phyloP scores from a whole-genome alignment of 2,329 filamentous ascomycete species.

The Paramyrothecium roridum region DNA sequence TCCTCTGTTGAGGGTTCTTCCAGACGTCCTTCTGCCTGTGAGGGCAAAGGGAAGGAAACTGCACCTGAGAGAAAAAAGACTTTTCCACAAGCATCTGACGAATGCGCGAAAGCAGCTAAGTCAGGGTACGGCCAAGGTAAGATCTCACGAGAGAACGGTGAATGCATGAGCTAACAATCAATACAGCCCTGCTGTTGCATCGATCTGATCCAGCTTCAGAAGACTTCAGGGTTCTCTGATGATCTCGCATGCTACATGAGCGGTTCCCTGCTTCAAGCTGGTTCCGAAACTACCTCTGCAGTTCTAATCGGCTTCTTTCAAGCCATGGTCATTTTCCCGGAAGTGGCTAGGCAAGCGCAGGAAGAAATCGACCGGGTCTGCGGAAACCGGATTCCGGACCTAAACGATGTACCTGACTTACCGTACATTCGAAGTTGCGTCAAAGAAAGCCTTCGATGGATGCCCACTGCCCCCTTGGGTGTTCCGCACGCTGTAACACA shows the following conservation, averaged over 20 bases:
- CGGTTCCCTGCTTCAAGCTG: conserved; percentile 5
- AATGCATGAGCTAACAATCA: not conserved
- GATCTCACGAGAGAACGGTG: not conserved
- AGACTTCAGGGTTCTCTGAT: conserved; percentile 11
- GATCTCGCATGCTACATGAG: conserved; percentile 15
- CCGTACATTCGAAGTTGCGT: conserved; percentile 43
- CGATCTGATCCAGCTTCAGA: conserved; percentile 10
- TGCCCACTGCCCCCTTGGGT: conserved; percentile 33
- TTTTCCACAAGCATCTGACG: conserved; percentile 11
- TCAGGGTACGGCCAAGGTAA: conserved; percentile 9
- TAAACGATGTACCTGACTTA: conserved; percentile 34
- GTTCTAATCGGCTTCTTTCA: conserved; percentile 35
- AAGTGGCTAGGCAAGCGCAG: conserved; percentile 35
- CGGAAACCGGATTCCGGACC: conserved; percentile 34
- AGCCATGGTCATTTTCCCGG: conserved; percentile 38
- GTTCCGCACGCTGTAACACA: conserved; percentile 32
- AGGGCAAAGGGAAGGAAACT: conserved; percentile 30
- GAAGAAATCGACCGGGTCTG: conserved; percentile 21
- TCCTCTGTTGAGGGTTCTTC: conserved; percentile 28
- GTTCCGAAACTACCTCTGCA: conserved; percentile 4
- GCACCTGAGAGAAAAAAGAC: conserved; percentile 11
- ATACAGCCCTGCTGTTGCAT: conserved; percentile 14
- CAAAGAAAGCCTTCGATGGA: conserved; percentile 45
- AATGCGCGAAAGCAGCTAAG: conserved; percentile 9
- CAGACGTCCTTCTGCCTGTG: conserved; percentile 5